Conservation (phyloP, 1,139 yeast species). For the Zygoascus hellenicus region DNA sequence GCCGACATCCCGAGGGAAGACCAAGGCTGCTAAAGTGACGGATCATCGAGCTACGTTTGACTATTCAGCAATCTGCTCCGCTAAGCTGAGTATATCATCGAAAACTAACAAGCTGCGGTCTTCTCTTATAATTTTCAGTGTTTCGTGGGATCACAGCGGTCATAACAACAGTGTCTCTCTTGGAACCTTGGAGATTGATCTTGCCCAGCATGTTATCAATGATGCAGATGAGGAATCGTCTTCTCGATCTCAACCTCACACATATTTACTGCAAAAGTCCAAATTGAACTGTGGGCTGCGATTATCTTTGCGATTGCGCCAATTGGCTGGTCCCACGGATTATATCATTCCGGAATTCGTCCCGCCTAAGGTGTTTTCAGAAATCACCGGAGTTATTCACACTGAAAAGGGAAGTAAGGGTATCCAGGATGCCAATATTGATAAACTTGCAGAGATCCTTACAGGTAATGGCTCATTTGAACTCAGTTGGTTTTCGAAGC, state of each 20-base stretch:
- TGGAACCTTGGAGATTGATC: conserved; percentile 62
- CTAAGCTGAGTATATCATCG: conserved; percentile 35
- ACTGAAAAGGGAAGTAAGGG: conserved; percentile 3
- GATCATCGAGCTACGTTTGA: conserved; percentile 50
- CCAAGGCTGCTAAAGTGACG: conserved; percentile 40
- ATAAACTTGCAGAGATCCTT: conserved; percentile 8
- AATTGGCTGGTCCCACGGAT: conserved; percentile 40
- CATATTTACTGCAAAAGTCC: conserved; percentile 69
- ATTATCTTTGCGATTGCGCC: conserved; percentile 42
- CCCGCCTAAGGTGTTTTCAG: conserved; percentile 32
- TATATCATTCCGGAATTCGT: conserved; percentile 31
- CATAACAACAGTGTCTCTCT: conserved; percentile 40
- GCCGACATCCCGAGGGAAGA: conserved; percentile 41
- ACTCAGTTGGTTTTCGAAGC: conserved; percentile 73
- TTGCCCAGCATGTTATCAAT: conserved; percentile 36
- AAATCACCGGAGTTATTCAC: conserved; percentile 32
- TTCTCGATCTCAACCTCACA: conserved; percentile 47
- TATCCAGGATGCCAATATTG: conserved; percentile 1
- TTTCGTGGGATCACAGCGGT: conserved; percentile 32
- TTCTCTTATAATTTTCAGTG: conserved; percentile 32
- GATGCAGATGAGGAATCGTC: conserved; percentile 50
- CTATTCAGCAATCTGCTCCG: conserved; percentile 34
- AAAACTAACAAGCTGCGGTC: conserved; percentile 34
- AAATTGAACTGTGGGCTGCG: conserved; percentile 75
- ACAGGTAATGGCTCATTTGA: conserved; percentile 30